A percentile compares a stretch with the other conserved stretches of the same genome.
Evolutionary conservation across 2,329 filamentous ascomycete genomes (phyloP).

Genomic region (Emmonsiellopsis sp.): DNA sequence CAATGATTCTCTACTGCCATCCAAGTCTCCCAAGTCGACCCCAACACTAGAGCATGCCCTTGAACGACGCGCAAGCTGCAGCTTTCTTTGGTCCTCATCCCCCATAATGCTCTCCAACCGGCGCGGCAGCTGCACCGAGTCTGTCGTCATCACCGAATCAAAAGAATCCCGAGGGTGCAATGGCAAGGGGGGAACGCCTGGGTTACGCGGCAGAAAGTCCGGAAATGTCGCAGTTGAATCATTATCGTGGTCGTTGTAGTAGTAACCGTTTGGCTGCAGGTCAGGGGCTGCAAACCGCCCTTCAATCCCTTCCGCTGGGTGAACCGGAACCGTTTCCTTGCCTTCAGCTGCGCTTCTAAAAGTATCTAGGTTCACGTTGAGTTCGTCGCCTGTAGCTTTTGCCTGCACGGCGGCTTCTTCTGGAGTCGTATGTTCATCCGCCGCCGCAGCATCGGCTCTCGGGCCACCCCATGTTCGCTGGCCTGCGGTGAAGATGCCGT

Average conservation of each 20-base stretch:
- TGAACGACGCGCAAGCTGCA: constrained; percentile 55
- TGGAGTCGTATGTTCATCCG: constrained; percentile 65
- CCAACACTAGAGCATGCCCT: constrained; percentile 18
- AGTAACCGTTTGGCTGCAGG: constrained; percentile 58
- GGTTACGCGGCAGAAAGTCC: constrained; percentile 38
- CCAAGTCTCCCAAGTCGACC: background rate
- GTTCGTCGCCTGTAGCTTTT: constrained; percentile 69
- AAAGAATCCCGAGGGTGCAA: constrained; percentile 54
- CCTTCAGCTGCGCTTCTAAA: constrained; percentile 47
- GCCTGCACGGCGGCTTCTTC: constrained; percentile 79
- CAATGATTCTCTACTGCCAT: background rate
- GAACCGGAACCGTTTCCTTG: constrained; percentile 51
- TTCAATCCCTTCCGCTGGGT: constrained; percentile 65
- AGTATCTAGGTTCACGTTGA: constrained; percentile 81
- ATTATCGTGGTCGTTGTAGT: constrained; percentile 62
- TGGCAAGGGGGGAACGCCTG: constrained; percentile 38
- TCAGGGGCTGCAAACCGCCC: constrained; percentile 69
- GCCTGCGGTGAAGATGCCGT: constrained; percentile 88
- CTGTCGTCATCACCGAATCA: constrained; percentile 55
- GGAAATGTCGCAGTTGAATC: constrained; percentile 55
- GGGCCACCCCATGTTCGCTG: constrained; percentile 95
- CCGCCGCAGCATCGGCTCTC: constrained; percentile 75
- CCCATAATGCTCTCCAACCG: constrained; percentile 69
- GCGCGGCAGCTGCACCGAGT: constrained; percentile 58
- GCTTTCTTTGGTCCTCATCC: constrained; percentile 66